Base-by-base conservation (phyloP, 345 rosid species). In the Toxicodendron radicans region DNA sequence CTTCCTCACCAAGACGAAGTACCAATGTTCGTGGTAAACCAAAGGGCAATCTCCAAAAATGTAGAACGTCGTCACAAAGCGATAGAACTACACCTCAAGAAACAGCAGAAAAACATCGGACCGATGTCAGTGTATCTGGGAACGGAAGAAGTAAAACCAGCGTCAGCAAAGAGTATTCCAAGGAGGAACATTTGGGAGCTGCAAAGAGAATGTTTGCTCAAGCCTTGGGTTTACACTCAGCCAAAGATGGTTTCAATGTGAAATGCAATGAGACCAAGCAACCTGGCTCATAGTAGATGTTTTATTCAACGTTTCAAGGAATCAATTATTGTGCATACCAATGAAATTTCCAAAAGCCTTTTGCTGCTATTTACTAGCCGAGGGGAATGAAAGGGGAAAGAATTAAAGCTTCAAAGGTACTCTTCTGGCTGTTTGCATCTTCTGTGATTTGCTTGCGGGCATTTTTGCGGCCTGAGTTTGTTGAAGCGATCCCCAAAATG, bases 151-250 rank as follows among this genome's bases (percentile, higher is more conserved):
- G 76, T 32, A 78, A 71, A 72, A 75, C 33, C 67, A 70, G 79
- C 21, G 63, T 30, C 27, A 76, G 80, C 70, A 79, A 66, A 77
- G 90, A 84, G 11, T 76, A 58, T 72, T 80, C 83, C 58, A 87
- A 80, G 71, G 84, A 71, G 53, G 85, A 86, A 74, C 92, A 85
- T 12, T 14, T 83, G 57, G 92, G 89, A 48, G 92, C 92, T 52
- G 90, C 92, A 73, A 87, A 79, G 85, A 81, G 94, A 81, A 80
- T 90, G 84, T 85, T 90, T 78, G 89, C 89, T 66, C 76, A 86
- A 72, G 94, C 90, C 45, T 66, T 90, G 73, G 94, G 94, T 69
- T 79, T 80, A 49, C 87, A 73, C 24, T 43, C 81, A 10, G 52
- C 74, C 51, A 84, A 64, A 73, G 80, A 81, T 70, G 81, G 80